Percentiles rank a stretch among this genome's conserved stretches.
Evolutionary conservation across 2,329 filamentous ascomycete species (phyloP).

Genomic region (Pseudocercospora crystallina): DNA sequence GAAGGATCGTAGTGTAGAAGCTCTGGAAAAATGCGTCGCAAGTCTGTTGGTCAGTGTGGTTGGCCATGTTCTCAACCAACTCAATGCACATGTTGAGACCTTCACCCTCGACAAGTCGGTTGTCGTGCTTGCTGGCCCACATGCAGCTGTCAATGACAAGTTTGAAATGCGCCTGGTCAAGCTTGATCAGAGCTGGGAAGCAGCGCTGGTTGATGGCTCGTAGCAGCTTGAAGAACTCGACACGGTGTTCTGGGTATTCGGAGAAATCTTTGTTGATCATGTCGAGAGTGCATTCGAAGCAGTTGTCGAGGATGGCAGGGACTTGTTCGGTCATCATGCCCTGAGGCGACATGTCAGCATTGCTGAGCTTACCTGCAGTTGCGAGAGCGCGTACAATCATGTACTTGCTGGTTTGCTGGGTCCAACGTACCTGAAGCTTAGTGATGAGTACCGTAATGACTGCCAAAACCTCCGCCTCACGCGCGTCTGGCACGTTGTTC

Average conservation of each 20-base stretch:
- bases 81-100: slow-evolving; percentile 98
- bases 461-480: slow-evolving; percentile 93
- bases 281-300: slow-evolving; percentile 96
- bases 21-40: slow-evolving; percentile 96
- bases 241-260: slow-evolving; percentile 95
- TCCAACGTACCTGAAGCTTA: slow-evolving; percentile 85
- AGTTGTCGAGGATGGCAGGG: slow-evolving; percentile 94
- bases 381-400: slow-evolving; percentile 40
- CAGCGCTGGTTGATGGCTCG: slow-evolving; percentile 96
- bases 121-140: slow-evolving; percentile 99
- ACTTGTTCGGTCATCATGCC: slow-evolving; percentile 97
- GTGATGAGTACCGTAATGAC: slow-evolving; percentile 97
- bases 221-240: slow-evolving; percentile 98
- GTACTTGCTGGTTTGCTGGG: slow-evolving; percentile 52
- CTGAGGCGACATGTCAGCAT: slow-evolving; percentile 48
- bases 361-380: slow-evolving; percentile 18
- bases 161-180: slow-evolving; percentile 97
- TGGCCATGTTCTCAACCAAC: slow-evolving; percentile 94
- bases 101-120: slow-evolving; percentile 93
- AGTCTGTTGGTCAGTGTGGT: slow-evolving; percentile 74
- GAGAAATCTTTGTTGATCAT: slow-evolving; percentile 99
- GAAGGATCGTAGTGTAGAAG: slow-evolving; percentile 92
- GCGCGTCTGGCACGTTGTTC: slow-evolving; percentile 90
- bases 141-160: slow-evolving; percentile 99
- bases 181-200: slow-evolving; percentile 89